A percentile compares a stretch with the other conserved stretches of the same genome.
These are phyloP conservation scores for Gyrodon lividus DNA, from an alignment of 768 basidiomycete genomes.

Conservation along the genomic window DNA sequence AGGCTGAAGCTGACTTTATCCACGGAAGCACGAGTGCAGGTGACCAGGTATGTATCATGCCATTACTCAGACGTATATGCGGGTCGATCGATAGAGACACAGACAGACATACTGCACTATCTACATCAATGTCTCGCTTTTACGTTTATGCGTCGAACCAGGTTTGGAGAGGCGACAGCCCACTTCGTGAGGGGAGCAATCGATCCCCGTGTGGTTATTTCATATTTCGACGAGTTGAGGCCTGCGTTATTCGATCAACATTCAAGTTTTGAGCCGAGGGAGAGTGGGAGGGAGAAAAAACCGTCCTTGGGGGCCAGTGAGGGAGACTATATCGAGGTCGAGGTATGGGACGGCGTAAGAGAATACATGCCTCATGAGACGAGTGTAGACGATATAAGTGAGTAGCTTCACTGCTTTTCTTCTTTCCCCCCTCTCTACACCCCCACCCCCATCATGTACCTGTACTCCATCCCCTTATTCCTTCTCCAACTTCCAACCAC, in stretches of 20 bases:
- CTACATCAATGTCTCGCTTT: constrained; percentile 83
- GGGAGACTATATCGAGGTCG: constrained; percentile 48
- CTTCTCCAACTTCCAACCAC: constrained; percentile 29
- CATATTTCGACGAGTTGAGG: constrained; percentile 76
- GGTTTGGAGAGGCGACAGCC: constrained; percentile 80
- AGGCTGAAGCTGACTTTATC: constrained; percentile 39
- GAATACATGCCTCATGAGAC: constrained; percentile 67
- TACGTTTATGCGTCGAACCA: constrained; percentile 72
- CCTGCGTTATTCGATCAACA: constrained; percentile 52
- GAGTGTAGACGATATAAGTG: constrained; percentile 82
- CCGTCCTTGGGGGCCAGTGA: background rate
- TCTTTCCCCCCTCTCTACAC: constrained; percentile 23
- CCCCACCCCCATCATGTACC: constrained; percentile 18
- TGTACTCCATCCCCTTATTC: no score
- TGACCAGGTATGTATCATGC: constrained; percentile 10
- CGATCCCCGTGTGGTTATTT: constrained; percentile 81
- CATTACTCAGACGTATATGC: background rate
- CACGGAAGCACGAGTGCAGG: constrained; percentile 9
- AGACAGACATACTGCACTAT: constrained; percentile 71
- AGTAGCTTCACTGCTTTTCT: constrained; percentile 40
- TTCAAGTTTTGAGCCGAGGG: background rate
- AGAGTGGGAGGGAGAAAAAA: background rate
- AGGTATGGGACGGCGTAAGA: constrained; percentile 74
- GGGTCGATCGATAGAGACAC: constrained; percentile 17
- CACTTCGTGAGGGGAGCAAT: constrained; percentile 75